Conservation (phyloP, 495 filamentous ascomycete species). For the Penicillium parvum region DNA sequence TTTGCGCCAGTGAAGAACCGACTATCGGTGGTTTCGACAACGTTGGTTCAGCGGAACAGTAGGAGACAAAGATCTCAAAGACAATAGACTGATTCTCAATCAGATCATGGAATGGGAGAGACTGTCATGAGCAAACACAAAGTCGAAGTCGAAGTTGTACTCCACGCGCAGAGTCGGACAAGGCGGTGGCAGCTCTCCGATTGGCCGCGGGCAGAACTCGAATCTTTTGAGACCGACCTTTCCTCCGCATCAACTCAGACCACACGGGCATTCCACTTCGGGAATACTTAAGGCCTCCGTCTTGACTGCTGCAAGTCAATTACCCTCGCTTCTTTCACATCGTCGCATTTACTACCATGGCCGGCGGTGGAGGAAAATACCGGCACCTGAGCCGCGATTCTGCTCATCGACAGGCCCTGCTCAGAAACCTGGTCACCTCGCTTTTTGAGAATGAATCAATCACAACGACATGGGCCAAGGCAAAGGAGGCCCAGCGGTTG, state of each 20-base stretch:
- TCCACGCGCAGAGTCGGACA: slow-evolving; percentile 21
- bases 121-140: not conserved
- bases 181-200: slow-evolving; percentile 36
- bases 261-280: no score
- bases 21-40: no score
- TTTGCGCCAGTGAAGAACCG: no score
- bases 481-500: slow-evolving; percentile 89
- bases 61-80: no score
- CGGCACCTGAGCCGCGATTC: slow-evolving; percentile 79
- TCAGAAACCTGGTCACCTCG: slow-evolving; percentile 95
- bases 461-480: slow-evolving; percentile 90
- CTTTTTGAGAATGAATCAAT: slow-evolving; percentile 90
- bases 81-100: no score
- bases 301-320: not conserved
- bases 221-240: slow-evolving; percentile 37
- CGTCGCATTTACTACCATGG: slow-evolving; percentile 60
- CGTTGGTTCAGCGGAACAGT: no score
- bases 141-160: slow-evolving; percentile 3
- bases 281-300: no score
- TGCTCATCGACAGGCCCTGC: slow-evolving; percentile 83
- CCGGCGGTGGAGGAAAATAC: slow-evolving; percentile 77
- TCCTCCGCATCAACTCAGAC: slow-evolving; percentile 6
- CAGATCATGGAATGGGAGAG: no score
- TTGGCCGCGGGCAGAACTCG: slow-evolving; percentile 34
- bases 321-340: not conserved